Evolutionary conservation across 2,329 filamentous ascomycete genomes (phyloP), one percentile per base, ranked within the genome.

Genomic region (Fusarium subtropicale): DNA sequence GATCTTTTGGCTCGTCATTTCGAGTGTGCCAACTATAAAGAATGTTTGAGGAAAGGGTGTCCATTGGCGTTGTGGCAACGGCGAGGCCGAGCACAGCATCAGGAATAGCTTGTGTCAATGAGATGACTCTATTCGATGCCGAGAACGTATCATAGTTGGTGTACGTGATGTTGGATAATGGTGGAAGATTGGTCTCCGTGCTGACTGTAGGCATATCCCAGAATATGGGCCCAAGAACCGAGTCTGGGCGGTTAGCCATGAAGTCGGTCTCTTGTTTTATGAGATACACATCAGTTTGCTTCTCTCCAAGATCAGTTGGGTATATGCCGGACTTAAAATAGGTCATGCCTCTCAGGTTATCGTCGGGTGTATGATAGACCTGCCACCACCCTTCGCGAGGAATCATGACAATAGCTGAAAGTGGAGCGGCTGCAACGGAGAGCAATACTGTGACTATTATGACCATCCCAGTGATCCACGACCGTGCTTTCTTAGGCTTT

Each of bases 361-460:
- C 18, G 10, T 22, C 24, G 0, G 3, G 12, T n/a, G 18, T 16
- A 6, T 6, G 16, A 9, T 41, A n/a, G 11, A 44, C 12, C 6
- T 36, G 20, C 56, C 56, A 59, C 56, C 56, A 59, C 20, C 39
- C 31, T 30, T 20, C 12, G 2, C 56, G 56, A 26, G 56, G 56
- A 26, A 59, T 59, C 38, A 59, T 55, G n/a, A 38, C 31, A 2
- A 59, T 59, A 10, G 56, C 56, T 15, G 56, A 55, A 2, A 59
- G 26, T 5, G 48, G 56, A 10, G 31, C 51, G 3, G 39, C 56
- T 15, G 56, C 56, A 5, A 59, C 6, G 3, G 48, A 59, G 16
- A 59, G 50, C 13, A 38, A 5, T 1, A 44, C 24, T 1, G 51
- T 31, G 3, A 45, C 10, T 3, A 59, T 18, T 2, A 59, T 55